A percentile compares a stretch with the other conserved stretches of the same genome.
Evolutionary conservation across 352 stramenopile species (phyloP).

Genomic region (Phytophthora pluvialis): DNA sequence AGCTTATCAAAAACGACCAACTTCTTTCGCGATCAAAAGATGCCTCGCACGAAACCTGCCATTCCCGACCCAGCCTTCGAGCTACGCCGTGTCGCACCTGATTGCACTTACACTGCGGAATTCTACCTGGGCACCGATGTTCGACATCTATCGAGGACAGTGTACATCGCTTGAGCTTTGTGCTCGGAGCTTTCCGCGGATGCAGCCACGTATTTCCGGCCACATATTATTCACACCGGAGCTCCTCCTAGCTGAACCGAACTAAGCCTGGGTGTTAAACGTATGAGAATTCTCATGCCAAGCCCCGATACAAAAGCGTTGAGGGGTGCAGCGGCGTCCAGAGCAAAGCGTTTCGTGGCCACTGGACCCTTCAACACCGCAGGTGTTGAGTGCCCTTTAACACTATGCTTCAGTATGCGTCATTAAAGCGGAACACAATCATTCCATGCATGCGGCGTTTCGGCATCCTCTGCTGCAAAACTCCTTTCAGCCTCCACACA

Average conservation of each 20-base stretch:
- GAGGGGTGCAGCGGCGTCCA: neutral
- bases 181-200: neutral
- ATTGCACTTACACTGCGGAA: too few species aligned
- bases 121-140: too few species aligned
- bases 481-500: slow-evolving; percentile 13
- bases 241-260: slow-evolving; percentile 1
- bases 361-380: slow-evolving; percentile 9
- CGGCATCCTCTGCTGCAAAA: slow-evolving; percentile 18
- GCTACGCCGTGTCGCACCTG: too few species aligned
- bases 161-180: neutral
- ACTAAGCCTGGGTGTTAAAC: slow-evolving; percentile 7
- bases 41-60: too few species aligned
- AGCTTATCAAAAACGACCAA: neutral
- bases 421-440: slow-evolving; percentile 22
- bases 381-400: slow-evolving; percentile 12
- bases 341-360: slow-evolving; percentile 17
- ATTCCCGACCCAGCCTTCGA: too few species aligned
- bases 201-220: neutral
- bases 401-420: slow-evolving; percentile 18
- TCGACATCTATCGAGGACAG: too few species aligned
- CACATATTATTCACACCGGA: slow-evolving; percentile 6
- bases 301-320: slow-evolving; percentile 1
- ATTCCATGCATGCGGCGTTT: slow-evolving; percentile 34
- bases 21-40: neutral
- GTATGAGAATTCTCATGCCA: slow-evolving; percentile 2